Evolutionary conservation across 441 rosid species (phyloP), one percentile per base, ranked within the genome.

Genomic region (Euphorbia neoarborescens): DNA sequence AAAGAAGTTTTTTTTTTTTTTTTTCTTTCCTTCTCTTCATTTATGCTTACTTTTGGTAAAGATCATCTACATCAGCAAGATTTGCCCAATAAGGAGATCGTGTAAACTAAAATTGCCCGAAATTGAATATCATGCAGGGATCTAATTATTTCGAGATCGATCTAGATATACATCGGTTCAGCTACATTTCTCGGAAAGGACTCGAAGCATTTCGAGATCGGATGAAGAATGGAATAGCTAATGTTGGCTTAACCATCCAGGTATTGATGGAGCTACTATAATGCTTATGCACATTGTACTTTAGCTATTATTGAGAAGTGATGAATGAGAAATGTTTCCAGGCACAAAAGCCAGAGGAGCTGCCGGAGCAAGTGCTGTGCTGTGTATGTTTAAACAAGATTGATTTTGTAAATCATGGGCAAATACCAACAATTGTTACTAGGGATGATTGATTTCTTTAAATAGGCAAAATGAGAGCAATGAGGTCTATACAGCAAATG

Each of bases 151-250:
- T 89, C n/a, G 97, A 89, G 88, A 86, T 89, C 28, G 97, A 91
- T 79, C 76, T 88, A 62, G 97, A 89, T 62, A 82, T 91, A 46
- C 97, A 89, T 69, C 85, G 97, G 1, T 89, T 91, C 83, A 86
- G 94, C 83, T 87, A 87, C 86, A 89, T 91, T 68, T 87, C 97
- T 10, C 89, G 97, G 70, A 91, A 85, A 83, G 96, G 97, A 50
- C 81, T 91, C 14, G 97, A 91, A 81, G 86, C 97, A 35, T 91
- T 91, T 83, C 78, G 89, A 59, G 90, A 85, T 12, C 79, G 92
- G 44, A 70, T 88, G 75, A 81, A 84, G 82, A 68, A 84, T 8
- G 92, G 90, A 7, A 73, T 86, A 69, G 82, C 88, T 22, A 85
- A 91, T 84, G 83, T 91, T 51, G 90, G 97, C 62, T 79, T 89